Evolutionary conservation across 2,329 filamentous ascomycete species (phyloP).

Genomic region (Aspergillus luchuensis): DNA sequence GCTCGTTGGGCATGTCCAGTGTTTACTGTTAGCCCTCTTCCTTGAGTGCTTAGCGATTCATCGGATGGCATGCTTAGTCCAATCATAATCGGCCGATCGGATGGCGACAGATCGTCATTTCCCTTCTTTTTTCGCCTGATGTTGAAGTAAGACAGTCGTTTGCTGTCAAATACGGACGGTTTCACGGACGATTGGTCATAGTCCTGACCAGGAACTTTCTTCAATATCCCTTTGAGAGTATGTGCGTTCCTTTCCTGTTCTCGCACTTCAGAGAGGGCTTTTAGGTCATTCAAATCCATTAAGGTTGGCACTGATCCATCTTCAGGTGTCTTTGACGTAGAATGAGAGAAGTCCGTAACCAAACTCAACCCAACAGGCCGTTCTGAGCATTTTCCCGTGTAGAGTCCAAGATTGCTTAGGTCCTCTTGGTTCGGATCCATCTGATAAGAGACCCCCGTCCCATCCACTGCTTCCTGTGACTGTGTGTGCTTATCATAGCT

Average conservation of each 20-base stretch:
- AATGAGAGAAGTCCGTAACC: slow-evolving; percentile 43
- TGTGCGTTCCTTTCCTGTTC: slow-evolving; percentile 35
- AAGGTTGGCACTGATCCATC: slow-evolving; percentile 26
- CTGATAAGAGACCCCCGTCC: slow-evolving; percentile 16
- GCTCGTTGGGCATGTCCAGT: slow-evolving; percentile 36
- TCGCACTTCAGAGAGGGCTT: slow-evolving; percentile 35
- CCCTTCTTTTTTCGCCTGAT: slow-evolving; percentile 27
- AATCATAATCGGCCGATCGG: slow-evolving; percentile 50
- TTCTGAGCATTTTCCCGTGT: slow-evolving; percentile 26
- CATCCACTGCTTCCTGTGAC: slow-evolving; percentile 16
- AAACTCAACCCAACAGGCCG: slow-evolving; percentile 45
- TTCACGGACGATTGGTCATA: slow-evolving; percentile 28
- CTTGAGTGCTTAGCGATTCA: slow-evolving; percentile 28
- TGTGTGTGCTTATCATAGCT: background rate
- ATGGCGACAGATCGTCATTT: slow-evolving; percentile 44
- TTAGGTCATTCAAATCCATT: slow-evolving; percentile 43
- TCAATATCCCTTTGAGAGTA: slow-evolving; percentile 24
- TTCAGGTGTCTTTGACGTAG: slow-evolving; percentile 16
- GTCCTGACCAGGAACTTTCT: slow-evolving; percentile 24
- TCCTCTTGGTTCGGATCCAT: background rate
- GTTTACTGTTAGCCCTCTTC: slow-evolving; percentile 26
- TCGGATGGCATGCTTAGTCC: slow-evolving; percentile 45
- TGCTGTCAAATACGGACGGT: slow-evolving; percentile 3
- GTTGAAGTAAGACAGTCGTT: slow-evolving; percentile 21
- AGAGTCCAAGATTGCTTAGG: background rate